Percentiles rank a stretch among this genome's conserved stretches.
Evolutionary conservation across 257 asterid genomes (phyloP).

Genomic region (Ligustrum vulgare): DNA sequence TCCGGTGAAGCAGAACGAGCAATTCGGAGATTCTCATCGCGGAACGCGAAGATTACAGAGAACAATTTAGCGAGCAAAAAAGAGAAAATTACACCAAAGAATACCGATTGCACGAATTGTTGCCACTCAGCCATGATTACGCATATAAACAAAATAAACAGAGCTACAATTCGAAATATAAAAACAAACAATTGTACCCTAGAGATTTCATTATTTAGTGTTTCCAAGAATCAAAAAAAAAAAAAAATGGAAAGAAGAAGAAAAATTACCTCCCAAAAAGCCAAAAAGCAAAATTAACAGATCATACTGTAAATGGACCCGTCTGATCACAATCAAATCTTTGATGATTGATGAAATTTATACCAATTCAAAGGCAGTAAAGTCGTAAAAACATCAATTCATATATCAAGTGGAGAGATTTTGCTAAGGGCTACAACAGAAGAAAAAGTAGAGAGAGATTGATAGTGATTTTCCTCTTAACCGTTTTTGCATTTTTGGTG

Average conservation of each 20-base stretch:
- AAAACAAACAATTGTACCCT: not conserved
- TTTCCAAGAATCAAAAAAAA: not conserved
- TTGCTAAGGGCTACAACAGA: too few relatives aligned
- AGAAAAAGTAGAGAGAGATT: too few relatives aligned
- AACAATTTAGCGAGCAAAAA: slow-evolving; percentile 89
- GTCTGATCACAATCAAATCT: not conserved
- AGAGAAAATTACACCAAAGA: slow-evolving; percentile 77
- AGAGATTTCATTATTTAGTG: not conserved
- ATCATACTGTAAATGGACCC: not conserved
- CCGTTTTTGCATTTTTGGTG: too few relatives aligned
- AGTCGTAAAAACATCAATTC: not conserved
- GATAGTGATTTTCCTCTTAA: too few relatives aligned
- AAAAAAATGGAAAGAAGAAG: too few relatives aligned
- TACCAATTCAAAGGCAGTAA: not conserved
- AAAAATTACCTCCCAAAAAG: not conserved
- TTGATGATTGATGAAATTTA: not conserved
- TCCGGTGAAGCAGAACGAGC: slow-evolving; percentile 56
- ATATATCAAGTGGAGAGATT: too few relatives aligned
- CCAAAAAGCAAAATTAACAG: not conserved
- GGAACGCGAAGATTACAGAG: slow-evolving; percentile 83
- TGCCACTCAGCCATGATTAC: slow-evolving; percentile 75
- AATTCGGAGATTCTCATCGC: slow-evolving; percentile 82
- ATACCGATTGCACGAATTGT: slow-evolving; percentile 56
- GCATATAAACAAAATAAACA: not conserved
- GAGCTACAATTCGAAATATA: not conserved